Conservation (phyloP, 176 grass and related monocot species). For the Chrysopogon serrulatus region DNA sequence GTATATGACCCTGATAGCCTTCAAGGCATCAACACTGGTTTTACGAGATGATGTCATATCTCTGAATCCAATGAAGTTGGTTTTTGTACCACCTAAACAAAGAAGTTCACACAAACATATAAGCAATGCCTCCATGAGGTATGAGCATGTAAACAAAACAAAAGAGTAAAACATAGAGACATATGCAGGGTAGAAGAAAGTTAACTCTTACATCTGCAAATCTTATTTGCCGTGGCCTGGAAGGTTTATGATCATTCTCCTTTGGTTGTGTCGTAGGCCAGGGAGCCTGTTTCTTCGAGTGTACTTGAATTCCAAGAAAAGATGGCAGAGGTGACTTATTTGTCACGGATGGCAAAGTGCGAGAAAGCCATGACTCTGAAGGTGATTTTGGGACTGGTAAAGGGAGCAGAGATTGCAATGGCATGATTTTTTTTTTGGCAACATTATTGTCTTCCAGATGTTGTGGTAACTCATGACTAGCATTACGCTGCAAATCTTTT, state of each 20-base stretch:
- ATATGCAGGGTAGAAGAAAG: not conserved
- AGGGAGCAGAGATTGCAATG: slow-evolving; percentile 44
- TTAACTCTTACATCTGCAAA: slow-evolving; percentile 75
- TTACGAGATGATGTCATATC: slow-evolving; percentile 39
- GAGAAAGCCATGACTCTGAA: slow-evolving; percentile 97
- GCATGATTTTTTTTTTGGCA: slow-evolving; percentile 26
- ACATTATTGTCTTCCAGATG: slow-evolving; percentile 10
- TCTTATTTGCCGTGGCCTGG: slow-evolving; percentile 46
- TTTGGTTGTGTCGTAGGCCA: slow-evolving; percentile 25
- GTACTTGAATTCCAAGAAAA: slow-evolving; percentile 90
- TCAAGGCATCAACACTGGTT: not conserved
- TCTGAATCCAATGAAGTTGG: slow-evolving; percentile 38
- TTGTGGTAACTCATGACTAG: not conserved
- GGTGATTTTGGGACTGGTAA: slow-evolving; percentile 86
- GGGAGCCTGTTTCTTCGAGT: slow-evolving; percentile 65
- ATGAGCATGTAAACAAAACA: not conserved
- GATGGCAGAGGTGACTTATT: slow-evolving; percentile 55
- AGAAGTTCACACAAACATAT: not conserved
- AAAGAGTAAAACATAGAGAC: not conserved
- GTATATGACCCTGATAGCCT: not conserved
- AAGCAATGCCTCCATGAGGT: not conserved
- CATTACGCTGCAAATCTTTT: not conserved
- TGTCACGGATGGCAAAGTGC: slow-evolving; percentile 66
- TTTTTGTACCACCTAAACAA: slow-evolving; percentile 56
- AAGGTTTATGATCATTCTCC: slow-evolving; percentile 46